Percentiles rank a stretch among this genome's conserved stretches.
These are phyloP conservation scores for Gossypium trilobum DNA, from an alignment of 441 rosid species.

Conservation along the genomic window DNA sequence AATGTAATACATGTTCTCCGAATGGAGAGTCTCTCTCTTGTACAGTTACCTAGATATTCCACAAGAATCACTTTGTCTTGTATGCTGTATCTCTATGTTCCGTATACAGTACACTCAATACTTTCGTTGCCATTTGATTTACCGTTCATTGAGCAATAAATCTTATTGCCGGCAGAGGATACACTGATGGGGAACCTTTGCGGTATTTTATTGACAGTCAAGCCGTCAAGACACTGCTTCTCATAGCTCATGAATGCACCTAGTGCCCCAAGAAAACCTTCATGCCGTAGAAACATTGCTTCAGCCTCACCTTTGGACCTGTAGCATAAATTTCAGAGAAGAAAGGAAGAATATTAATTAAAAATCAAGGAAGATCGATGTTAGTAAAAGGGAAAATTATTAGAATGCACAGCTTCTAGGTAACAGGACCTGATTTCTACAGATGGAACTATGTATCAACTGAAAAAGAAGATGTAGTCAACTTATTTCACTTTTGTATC, in stretches of 20 bases:
- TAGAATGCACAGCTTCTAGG: not conserved
- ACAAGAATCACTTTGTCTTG: not conserved
- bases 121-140: conserved; percentile 29
- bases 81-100: conserved; percentile 15
- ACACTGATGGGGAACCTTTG: conserved; percentile 15
- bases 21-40: not conserved
- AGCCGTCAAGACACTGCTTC: conserved; percentile 23
- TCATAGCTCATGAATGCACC: conserved; percentile 67
- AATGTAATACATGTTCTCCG: conserved; percentile 11
- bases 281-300: conserved; percentile 82
- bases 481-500: not conserved
- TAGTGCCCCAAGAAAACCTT: conserved; percentile 86
- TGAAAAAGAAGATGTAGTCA: not conserved
- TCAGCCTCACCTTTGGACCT: conserved; percentile 93
- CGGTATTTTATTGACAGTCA: conserved; percentile 16
- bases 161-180: conserved; percentile 23
- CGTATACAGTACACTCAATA: conserved; percentile 30
- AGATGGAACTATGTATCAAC: not conserved
- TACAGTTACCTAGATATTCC: not conserved
- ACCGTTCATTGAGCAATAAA: conserved; percentile 18
- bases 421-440: not conserved
- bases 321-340: conserved; percentile 2
- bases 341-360: not conserved
- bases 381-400: not conserved
- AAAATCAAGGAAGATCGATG: not conserved